Conservation (phyloP, 495 filamentous ascomycete species). For the Penicillium crystallinum region DNA sequence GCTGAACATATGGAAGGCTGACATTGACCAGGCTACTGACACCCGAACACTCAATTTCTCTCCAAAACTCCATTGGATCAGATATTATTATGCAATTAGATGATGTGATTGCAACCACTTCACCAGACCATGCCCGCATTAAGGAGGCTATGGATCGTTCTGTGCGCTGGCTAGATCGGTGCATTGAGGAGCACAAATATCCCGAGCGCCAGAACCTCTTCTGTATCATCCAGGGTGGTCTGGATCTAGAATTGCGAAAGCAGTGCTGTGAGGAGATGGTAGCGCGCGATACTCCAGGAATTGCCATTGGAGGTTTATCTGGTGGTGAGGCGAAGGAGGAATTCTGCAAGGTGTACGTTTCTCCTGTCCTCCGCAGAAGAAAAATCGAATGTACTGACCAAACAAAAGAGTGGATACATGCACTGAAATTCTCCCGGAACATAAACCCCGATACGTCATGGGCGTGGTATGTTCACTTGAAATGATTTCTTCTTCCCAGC, state of each 20-base stretch:
- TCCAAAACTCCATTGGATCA: conserved; percentile 95
- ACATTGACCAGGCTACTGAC: conserved; percentile 65
- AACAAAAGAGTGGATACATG: conserved; percentile 68
- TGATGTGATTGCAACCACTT: conserved; percentile 93
- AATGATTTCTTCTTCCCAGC: neutral
- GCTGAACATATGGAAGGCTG: neutral
- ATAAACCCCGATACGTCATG: conserved; percentile 97
- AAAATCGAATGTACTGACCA: conserved; percentile 5
- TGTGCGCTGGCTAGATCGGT: conserved; percentile 97
- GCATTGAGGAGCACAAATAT: conserved; percentile 85
- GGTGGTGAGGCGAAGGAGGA: conserved; percentile 73
- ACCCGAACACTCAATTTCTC: conserved; percentile 91
- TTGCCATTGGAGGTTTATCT: conserved; percentile 91
- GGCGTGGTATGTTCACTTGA: conserved; percentile 61
- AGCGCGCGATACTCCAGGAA: conserved; percentile 83
- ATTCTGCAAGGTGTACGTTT: conserved; percentile 54
- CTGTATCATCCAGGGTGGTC: conserved; percentile 94
- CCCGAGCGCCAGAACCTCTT: conserved; percentile 89
- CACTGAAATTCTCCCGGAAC: conserved; percentile 75
- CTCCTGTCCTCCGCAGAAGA: neutral
- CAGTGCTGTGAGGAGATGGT: conserved; percentile 90
- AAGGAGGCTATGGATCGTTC: conserved; percentile 92
- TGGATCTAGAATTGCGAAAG: conserved; percentile 82
- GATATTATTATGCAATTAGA: conserved; percentile 99
- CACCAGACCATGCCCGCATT: conserved; percentile 80